Base-by-base conservation (phyloP, 805 yeast species). In the Jamesozyma jinghongensis region DNA sequence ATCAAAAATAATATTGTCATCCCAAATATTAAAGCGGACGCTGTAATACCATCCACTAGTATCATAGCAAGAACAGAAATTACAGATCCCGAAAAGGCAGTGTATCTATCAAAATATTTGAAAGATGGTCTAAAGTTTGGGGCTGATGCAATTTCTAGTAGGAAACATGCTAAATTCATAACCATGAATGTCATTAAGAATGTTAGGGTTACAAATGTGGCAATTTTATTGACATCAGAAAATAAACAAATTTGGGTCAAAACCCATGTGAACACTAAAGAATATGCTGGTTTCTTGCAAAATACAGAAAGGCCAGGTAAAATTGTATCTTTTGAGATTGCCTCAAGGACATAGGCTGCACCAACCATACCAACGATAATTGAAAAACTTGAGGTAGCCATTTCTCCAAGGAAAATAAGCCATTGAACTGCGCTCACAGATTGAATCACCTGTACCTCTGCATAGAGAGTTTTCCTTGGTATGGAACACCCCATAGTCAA, bases 51-150 rank as follows among this genome's bases (percentile, higher is more conserved):
- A 65, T 92, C 98, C 3, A 94, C 96, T 32, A 87, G 79, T 54
- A 86, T 84, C 98, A 92, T 92, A 1, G 97, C 95, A 3, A 74
- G 60, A 4, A 82, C 69, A 36, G 94, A 83, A 0, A 76, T 59
- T 0, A 78, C 38, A 0, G 82, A 80, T 2, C 97, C 99, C 1
- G 72, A 52, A 3, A 79, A 70, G 0, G 98, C 97, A 0, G 97
- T 86, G 34, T 73, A 69, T 36, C 87, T 72, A 52, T 77, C 81
- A 66, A 92, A 92, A 54, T 80, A 92, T 43, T 75, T 80, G 70
- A 92, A 92, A 3, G 95, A 85, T 3, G 99, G 99, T 54, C 99
- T 70, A 63, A 92, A 92, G 59, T 94, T 92, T n/a, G 99, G 98
- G 4, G 98, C 98, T 1, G 95, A 77, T 0, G 96, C 90, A 4